Base-by-base conservation (phyloP, 495 filamentous ascomycete species). In the Penicillium desertorum region DNA sequence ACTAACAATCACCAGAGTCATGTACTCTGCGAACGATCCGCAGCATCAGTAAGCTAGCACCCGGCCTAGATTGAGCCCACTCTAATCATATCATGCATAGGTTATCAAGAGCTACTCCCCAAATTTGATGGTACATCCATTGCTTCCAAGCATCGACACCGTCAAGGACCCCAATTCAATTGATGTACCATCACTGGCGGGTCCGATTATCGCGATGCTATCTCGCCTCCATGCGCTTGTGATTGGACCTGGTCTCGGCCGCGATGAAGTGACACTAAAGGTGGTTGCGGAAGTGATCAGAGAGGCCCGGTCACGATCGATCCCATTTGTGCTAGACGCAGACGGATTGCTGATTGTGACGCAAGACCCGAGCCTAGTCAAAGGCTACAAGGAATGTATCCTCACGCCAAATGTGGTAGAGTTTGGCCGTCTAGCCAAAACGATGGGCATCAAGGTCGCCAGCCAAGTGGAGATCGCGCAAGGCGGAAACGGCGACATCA, bases 61-160 rank as follows among this genome's bases (percentile, higher is more conserved):
- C 9, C 9, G n/a, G 12, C 25, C 12, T 41, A 5, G 2, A 46
- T n/a, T 17, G 36, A 16, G 19, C 8, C 23, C 17, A 29, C n/a
- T 17, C 32, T 47, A 39, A 29, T 12, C 14, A 47, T 47, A 9
- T 17, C 7, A 30, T 7, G 5, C 8, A 22, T 20, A 55, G 71
- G 93, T 97, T 44, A 95, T 98, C 67, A 98, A 98, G 79, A 86
- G 89, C 16, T 98, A 98, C 79, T 98, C 95, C 36, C 94, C 94
- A 10, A 97, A 98, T 74, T 77, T 98, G 14, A 98, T 98, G 95
- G 95, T 98, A 14, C 95, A 98, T 69, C 95, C 94, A 3, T 81
- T 96, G 48, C 92, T 98, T 81, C 91, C 92, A 32, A 90, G 92
- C 73, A 64, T 58, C 54, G 60, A 70, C 57, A 64, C 82, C 69